These are phyloP conservation scores for Oleoguttula mirabilis DNA, from an alignment of 495 filamentous ascomycete species.

Conservation along the genomic window DNA sequence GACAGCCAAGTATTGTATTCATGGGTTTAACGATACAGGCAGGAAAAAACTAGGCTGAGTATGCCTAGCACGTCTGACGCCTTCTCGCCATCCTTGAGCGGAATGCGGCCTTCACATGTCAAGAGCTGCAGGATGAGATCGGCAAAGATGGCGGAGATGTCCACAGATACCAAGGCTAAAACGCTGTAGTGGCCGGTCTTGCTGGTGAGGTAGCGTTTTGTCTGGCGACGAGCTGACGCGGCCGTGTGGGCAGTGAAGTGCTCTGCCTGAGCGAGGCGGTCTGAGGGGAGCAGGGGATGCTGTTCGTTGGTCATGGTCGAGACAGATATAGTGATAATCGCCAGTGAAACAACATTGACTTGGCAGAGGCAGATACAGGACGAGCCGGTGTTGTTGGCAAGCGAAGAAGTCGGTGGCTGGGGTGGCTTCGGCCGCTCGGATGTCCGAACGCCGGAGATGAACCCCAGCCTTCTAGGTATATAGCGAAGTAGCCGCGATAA, in stretches of 20 bases:
- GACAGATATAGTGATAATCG: neutral
- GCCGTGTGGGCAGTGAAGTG: neutral
- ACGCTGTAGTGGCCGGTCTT: conserved; percentile 35
- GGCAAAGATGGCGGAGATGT: conserved; percentile 47
- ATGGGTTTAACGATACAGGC: no score
- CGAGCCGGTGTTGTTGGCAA: no score
- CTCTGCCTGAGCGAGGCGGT: neutral
- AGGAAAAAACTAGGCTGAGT: conserved; percentile 42
- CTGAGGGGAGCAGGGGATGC: conserved; percentile 4
- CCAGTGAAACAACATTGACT: neutral
- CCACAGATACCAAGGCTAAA: conserved; percentile 43
- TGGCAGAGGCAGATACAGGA: neutral
- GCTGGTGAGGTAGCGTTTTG: conserved; percentile 18
- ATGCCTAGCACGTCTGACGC: conserved; percentile 34
- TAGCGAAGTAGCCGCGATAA: no score
- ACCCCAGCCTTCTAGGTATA: no score
- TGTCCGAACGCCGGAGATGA: no score
- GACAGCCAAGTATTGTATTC: no score
- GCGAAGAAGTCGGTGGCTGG: no score
- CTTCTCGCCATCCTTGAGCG: conserved; percentile 27
- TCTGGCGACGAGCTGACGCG: conserved; percentile 1
- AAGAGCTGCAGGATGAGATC: conserved; percentile 51
- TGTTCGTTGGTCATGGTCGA: neutral
- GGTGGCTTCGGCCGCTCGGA: no score
- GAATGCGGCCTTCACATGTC: conserved; percentile 40